phyloP scores from a whole-genome alignment of 1,284 basidiomycete genomes.

The Meripilus lineatus region DNA sequence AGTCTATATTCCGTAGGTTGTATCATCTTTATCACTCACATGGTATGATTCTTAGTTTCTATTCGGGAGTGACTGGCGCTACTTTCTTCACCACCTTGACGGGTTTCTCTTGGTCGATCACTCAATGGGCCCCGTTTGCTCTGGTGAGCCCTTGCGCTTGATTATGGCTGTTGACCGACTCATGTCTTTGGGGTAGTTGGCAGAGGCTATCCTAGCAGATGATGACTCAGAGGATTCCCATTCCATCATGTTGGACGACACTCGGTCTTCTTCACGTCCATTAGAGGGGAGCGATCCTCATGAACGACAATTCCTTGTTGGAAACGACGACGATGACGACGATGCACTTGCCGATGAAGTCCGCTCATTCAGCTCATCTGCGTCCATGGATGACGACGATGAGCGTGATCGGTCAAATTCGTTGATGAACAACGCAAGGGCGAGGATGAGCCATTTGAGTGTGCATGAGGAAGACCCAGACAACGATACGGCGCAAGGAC shows the following conservation, averaged over 20 bases:
- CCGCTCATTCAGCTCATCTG: constrained; percentile 24
- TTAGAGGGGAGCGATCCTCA: constrained; percentile 19
- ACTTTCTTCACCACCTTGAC: constrained; percentile 62
- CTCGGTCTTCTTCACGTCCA: constrained; percentile 23
- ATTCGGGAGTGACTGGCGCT: constrained; percentile 55
- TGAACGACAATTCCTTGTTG: constrained; percentile 30
- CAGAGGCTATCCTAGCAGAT: constrained; percentile 65
- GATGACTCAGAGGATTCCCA: constrained; percentile 36
- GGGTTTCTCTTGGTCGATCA: constrained; percentile 77
- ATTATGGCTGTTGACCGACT: not conserved
- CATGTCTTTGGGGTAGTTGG: constrained; percentile 43
- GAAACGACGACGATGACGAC: constrained; percentile 28
- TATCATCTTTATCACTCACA: too few relatives aligned
- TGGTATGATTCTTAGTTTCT: constrained; percentile 49
- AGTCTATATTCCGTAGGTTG: constrained; percentile 26
- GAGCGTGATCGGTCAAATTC: constrained; percentile 22
- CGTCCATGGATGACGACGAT: constrained; percentile 26
- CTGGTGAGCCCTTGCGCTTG: constrained; percentile 41
- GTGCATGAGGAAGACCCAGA: constrained; percentile 18
- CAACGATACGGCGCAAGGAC: constrained; percentile 7
- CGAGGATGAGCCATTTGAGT: constrained; percentile 38
- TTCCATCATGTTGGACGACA: constrained; percentile 47
- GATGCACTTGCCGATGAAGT: constrained; percentile 30
- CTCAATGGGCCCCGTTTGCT: constrained; percentile 78
- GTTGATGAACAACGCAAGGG: constrained; percentile 40